Evolutionary conservation across 139 green algal species (phyloP), one percentile per base, ranked within the genome.

Genomic region (Chlorella sp.): DNA sequence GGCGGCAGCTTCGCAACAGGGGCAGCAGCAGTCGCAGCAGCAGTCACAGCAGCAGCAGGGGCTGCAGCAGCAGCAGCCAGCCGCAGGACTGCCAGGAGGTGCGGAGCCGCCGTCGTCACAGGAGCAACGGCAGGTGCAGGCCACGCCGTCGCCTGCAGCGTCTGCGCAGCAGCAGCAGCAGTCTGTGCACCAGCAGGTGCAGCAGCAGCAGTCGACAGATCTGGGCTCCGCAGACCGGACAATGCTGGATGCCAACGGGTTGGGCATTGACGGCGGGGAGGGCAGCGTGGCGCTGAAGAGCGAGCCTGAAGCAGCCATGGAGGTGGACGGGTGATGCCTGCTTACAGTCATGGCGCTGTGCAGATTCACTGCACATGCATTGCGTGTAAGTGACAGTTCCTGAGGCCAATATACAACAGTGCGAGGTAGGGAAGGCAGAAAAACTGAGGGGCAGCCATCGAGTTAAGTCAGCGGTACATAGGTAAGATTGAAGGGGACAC

Each of bases 281-380:
- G 47, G 30, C 9, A 69, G 28, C 13, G 63, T 32, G 23, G 63
- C 63, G 51, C 51, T 60, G 12, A 60, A 60, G 15, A 60, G 12
- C 51, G 51, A 60, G 51, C 51, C 51, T 60, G 51, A 21, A 60
- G 51, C 51, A 18, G 47, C 73, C 30, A 81, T 81, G 75, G 75
- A 81, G 25, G 34, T 71, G 21, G 75, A 81, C 26, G n/a, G 21
- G 55, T 81, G 56, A 81, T 28, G 63, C 63, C 16, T 30, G 26
- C 5, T 69, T 36, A 18, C 32, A 81, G 30, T 11, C 17, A 30
- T 25, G 2, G 20, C 2, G 51, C 9, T 60, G 11, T n/a, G 51
- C 51, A 60, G 51, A 7, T 55, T 55, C 7, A 7, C 7, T 55
- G 44, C 7, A 11, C 44, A 17, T 7, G 44, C 51, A 60, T 51